phyloP scores from a whole-genome alignment of 1,284 basidiomycete genomes.

The Trichosporon ovoides region DNA sequence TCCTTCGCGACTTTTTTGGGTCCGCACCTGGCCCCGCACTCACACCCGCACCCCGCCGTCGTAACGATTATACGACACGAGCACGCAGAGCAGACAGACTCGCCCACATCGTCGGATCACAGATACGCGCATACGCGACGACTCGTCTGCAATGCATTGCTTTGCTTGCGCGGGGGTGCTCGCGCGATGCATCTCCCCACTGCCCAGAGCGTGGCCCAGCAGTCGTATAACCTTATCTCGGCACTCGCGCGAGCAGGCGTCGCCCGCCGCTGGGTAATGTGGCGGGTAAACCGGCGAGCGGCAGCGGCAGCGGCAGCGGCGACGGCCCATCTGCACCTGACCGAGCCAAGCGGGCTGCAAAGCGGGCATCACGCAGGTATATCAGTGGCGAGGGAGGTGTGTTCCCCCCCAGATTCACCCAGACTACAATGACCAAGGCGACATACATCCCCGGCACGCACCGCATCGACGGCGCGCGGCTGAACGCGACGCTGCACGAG shows the following conservation, averaged over 20 bases:
- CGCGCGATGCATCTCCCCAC: too few relatives aligned
- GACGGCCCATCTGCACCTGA: neutral
- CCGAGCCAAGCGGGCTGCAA: neutral
- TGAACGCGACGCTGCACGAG: conserved; percentile 36
- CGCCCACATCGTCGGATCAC: too few relatives aligned
- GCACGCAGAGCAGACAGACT: too few relatives aligned
- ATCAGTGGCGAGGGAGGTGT: neutral
- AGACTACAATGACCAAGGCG: conserved; percentile 8
- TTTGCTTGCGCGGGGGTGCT: too few relatives aligned
- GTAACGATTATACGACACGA: too few relatives aligned
- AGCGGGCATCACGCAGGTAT: neutral
- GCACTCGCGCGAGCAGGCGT: too few relatives aligned
- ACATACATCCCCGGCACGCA: conserved; percentile 12
- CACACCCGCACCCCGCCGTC: too few relatives aligned
- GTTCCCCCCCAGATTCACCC: neutral
- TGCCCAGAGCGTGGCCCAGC: neutral
- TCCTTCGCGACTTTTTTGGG: too few relatives aligned
- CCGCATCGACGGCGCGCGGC: conserved; percentile 27
- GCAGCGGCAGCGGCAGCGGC: neutral
- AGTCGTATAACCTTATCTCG: neutral
- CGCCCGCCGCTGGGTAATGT: neutral
- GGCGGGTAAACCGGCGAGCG: neutral
- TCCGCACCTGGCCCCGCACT: too few relatives aligned
- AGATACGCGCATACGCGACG: too few relatives aligned
- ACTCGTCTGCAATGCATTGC: too few relatives aligned